Base-by-base conservation (phyloP, 441 rosid genomes). In the Pelargonium australe region DNA sequence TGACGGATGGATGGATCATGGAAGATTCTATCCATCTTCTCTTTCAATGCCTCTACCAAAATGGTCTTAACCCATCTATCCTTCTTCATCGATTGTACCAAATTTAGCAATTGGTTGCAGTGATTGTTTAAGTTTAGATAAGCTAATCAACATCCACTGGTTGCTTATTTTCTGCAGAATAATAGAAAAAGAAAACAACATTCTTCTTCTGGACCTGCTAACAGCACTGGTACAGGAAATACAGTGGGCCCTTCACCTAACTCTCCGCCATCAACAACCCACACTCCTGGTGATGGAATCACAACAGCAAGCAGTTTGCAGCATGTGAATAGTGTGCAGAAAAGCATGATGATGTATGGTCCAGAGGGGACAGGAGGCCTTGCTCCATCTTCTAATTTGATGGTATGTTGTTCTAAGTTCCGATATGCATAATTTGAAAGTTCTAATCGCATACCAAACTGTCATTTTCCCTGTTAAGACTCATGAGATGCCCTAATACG, bases 121-220 rank as follows among this genome's bases (percentile, higher is more conserved):
- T 45, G 51, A 19, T 17, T n/a, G 66, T 51, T 51, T 51, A 51
- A 51, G 58, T 51, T 51, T n/a, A 1, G 43, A 31, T 53, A 65
- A 23, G 61, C 31, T 77, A 69, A 68, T 73, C 63, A 69, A 45
- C 57, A 40, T 49, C 63, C 41, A 23, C 25, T 64, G 68, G 71
- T 44, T 67, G 69, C 49, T 74, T 63, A n/a, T 34, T 63, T 12
- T 43, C 67, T 77, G 79, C 86, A 86, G 90, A 77, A 67, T 72
- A 81, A 71, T 73, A 81, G 89, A 66, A 88, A 86, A 80, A 80
- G 90, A 76, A 88, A 86, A 72, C 86, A 81, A 31, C 83, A 80
- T 67, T 81, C 88, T 60, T 85, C 94, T 81, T 85, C 89, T 58
- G 91, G 89, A 64, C 75, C 87, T 70, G 94, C 85, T 68, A 88